A percentile compares a stretch with the other conserved stretches of the same genome.
Evolutionary conservation across 2,329 filamentous ascomycete genomes (phyloP).

Genomic region (Colletotrichum abscissum): DNA sequence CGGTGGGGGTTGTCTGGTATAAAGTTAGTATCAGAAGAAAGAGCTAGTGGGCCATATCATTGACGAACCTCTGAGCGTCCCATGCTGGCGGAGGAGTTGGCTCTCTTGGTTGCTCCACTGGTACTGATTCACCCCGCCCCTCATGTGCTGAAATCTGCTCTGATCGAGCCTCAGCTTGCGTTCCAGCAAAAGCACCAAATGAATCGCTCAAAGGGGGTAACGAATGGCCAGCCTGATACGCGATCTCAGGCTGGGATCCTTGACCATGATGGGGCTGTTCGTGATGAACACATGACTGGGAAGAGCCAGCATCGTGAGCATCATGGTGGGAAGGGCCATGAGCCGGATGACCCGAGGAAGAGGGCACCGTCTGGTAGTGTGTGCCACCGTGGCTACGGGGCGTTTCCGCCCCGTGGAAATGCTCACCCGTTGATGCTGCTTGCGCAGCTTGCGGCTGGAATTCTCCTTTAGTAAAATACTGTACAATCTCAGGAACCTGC

Average conservation of each 20-base stretch:
- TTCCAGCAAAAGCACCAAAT: constrained; percentile 54
- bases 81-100: constrained; percentile 52
- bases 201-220: constrained; percentile 44
- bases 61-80: constrained; percentile 65
- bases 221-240: constrained; percentile 38
- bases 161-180: constrained; percentile 60
- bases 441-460: constrained; percentile 50
- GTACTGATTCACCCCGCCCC: constrained; percentile 40
- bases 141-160: constrained; percentile 46
- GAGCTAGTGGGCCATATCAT: neutral
- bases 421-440: constrained; percentile 46
- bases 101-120: constrained; percentile 47
- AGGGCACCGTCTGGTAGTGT: constrained; percentile 41
- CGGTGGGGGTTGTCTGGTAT: constrained; percentile 71
- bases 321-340: constrained; percentile 35
- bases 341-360: constrained; percentile 24
- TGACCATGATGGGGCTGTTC: constrained; percentile 32
- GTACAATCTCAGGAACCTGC: constrained; percentile 52
- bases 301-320: constrained; percentile 27
- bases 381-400: constrained; percentile 38
- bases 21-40: constrained; percentile 15
- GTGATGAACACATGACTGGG: constrained; percentile 25
- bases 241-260: constrained; percentile 37
- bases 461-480: constrained; percentile 67
- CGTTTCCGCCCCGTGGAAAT: constrained; percentile 40